Base-by-base conservation (phyloP, 352 stramenopile genomes). In the Phytopythium vexans region DNA sequence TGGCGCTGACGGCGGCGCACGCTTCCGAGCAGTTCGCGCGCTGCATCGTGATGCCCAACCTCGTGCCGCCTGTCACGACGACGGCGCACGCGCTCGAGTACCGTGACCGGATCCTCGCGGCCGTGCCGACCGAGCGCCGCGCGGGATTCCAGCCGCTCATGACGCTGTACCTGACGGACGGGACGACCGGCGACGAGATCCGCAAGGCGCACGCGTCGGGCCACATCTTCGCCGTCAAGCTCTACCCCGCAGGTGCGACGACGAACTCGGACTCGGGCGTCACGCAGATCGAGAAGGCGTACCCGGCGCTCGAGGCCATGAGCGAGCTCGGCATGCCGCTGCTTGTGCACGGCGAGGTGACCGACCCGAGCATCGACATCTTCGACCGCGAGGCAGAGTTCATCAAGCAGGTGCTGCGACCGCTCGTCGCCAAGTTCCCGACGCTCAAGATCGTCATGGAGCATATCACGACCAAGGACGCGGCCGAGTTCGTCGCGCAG, bases 401-500 rank as follows among this genome's bases (percentile, higher is more conserved):
- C 73, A 97, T 99, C 43, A 82, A 98, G 64, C 70, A 92, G 58
- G 88, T 98, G 56, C 89, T 99, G 49, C 95, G 91, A 60, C 93
- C 96, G 15, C 60, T 99, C 4, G 89, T 99, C 6, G 60, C 53
- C n/a, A 84, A 94, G 49, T 94, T 98, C 68, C 95, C 96, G 7
- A 70, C 81, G 35, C 82, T 99, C 33, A 99, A 98, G 75, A 86
- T 99, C 52, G 96, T 99, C n/a, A 98, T 99, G 94, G 97, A 99
- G 75, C 97, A 99, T 70, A 99, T 99, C 62, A 99, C 96, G 52
- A 99, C 97, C 7, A 84, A 88, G 44, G 85, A 99, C 44, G 97
- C 96, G 5, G 97, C 97, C 3, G 78, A 97, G 42, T 99, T 99
- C 70, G 91, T 99, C 8, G 65, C 60, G 11, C 66, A 82, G 33